Percentiles rank a stretch among this genome's conserved stretches.
Evolutionary conservation across 148 eudicot genomes (phyloP).

Genomic region (Rhododendron henanense): DNA sequence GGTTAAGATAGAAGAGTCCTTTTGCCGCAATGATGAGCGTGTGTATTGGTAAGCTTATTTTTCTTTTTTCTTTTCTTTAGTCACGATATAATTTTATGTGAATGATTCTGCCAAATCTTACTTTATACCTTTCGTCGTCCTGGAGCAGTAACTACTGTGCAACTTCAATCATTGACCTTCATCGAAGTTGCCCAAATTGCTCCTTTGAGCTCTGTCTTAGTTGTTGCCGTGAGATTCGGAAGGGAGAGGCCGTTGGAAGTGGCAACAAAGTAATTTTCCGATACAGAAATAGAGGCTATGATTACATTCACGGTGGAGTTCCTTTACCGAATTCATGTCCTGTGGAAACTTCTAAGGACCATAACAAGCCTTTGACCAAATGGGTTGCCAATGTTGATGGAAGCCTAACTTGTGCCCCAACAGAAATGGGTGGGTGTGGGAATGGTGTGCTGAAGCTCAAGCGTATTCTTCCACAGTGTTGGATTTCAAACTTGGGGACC

Average conservation of each 20-base stretch:
- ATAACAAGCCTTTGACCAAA: not conserved
- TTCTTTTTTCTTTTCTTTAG: constrained; percentile 3
- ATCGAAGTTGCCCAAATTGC: constrained; percentile 81
- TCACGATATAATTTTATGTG: not conserved
- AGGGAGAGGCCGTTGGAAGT: constrained; percentile 41
- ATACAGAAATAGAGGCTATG: constrained; percentile 50
- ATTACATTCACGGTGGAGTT: constrained; percentile 75
- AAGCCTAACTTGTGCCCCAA: constrained; percentile 56
- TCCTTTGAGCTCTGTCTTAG: constrained; percentile 74
- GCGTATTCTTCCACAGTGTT: constrained; percentile 48
- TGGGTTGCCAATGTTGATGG: constrained; percentile 53
- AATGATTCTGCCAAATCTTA: not conserved
- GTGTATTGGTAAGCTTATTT: constrained; percentile 57
- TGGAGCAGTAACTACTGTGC: constrained; percentile 72
- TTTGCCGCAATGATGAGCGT: constrained; percentile 55
- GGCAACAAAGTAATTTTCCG: constrained; percentile 26
- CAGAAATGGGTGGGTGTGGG: constrained; percentile 85
- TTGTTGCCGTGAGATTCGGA: constrained; percentile 70
- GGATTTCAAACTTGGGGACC: constrained; percentile 45
- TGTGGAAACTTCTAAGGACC: constrained; percentile 11
- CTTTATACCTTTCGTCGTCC: not conserved
- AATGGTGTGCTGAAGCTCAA: constrained; percentile 50
- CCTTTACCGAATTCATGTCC: constrained; percentile 30
- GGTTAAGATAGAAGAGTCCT: constrained; percentile 34
- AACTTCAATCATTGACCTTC: constrained; percentile 78